These are phyloP conservation scores for Calocybe indica DNA, from an alignment of 768 basidiomycete species.

Conservation along the genomic window DNA sequence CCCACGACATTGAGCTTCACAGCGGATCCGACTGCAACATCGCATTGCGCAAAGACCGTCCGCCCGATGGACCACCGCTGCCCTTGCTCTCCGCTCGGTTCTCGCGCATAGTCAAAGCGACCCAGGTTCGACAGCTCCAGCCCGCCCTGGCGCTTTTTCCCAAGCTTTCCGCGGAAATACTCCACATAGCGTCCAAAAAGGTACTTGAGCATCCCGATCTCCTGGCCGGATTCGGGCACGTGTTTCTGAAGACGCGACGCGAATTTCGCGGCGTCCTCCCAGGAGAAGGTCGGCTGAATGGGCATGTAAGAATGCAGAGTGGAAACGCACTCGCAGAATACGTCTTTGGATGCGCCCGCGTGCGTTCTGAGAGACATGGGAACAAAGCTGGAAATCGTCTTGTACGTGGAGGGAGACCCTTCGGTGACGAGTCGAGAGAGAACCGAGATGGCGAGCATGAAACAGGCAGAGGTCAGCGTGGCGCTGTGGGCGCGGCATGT, in stretches of 20 bases:
- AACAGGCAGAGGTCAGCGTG: slow-evolving; percentile 26
- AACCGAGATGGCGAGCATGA: slow-evolving; percentile 18
- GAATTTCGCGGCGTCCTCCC: slow-evolving; percentile 23
- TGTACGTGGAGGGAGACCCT: slow-evolving; percentile 1
- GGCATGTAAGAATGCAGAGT: slow-evolving; percentile 13
- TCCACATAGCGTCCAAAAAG: slow-evolving; percentile 23
- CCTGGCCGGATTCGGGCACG: slow-evolving; percentile 11
- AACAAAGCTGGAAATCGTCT: slow-evolving; percentile 15
- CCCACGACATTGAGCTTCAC: slow-evolving; percentile 22
- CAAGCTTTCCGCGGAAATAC: slow-evolving; percentile 21
- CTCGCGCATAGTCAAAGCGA: slow-evolving; percentile 10
- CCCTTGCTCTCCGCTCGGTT: neutral
- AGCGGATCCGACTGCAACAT: slow-evolving; percentile 20
- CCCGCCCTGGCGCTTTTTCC: slow-evolving; percentile 23
- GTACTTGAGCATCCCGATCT: slow-evolving; percentile 26
- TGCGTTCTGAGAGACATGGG: slow-evolving; percentile 27
- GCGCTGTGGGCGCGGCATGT: slow-evolving; percentile 21
- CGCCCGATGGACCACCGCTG: slow-evolving; percentile 14
- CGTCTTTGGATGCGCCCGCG: slow-evolving; percentile 17
- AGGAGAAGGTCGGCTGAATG: slow-evolving; percentile 20
- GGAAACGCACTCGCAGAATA: slow-evolving; percentile 29
- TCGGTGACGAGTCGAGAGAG: slow-evolving; percentile 18
- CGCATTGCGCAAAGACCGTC: slow-evolving; percentile 23
- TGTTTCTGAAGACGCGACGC: slow-evolving; percentile 18
- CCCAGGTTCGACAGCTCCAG: slow-evolving; percentile 36